These are phyloP conservation scores for Zygoascus meyerae DNA, from an alignment of 1,139 yeast genomes.

Conservation along the genomic window DNA sequence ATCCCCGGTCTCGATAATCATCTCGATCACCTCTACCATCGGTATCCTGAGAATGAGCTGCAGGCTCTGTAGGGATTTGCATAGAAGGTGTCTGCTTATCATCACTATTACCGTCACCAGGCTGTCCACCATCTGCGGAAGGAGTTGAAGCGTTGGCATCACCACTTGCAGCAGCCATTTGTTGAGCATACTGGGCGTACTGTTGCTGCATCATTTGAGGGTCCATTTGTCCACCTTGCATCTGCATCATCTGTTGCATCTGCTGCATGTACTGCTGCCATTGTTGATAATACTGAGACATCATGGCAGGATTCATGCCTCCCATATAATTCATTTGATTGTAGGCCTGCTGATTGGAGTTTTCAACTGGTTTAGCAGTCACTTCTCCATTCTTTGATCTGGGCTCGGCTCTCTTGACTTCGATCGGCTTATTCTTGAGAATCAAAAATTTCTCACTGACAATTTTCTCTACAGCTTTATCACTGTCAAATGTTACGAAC, in stretches of 20 bases:
- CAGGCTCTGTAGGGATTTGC: conserved; percentile 7
- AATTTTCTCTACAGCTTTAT: conserved; percentile 90
- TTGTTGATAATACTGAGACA: conserved; percentile 83
- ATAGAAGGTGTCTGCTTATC: background rate
- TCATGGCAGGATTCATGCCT: conserved; percentile 74
- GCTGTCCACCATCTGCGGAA: conserved; percentile 12
- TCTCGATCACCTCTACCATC: conserved; percentile 13
- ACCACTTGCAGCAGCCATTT: conserved; percentile 13
- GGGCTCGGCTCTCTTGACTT: conserved; percentile 98
- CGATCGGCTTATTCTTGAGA: conserved; percentile 87
- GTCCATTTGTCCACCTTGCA: conserved; percentile 18
- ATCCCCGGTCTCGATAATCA: conserved; percentile 16
- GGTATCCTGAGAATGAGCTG: conserved; percentile 5
- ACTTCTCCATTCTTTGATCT: conserved; percentile 35
- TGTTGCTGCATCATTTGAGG: conserved; percentile 22
- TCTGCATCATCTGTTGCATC: conserved; percentile 35
- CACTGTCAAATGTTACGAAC: conserved; percentile 91
- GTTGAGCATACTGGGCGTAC: conserved; percentile 14
- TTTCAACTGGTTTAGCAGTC: conserved; percentile 18
- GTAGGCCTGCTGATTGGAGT: conserved; percentile 34
- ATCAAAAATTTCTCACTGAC: conserved; percentile 77
- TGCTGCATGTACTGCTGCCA: conserved; percentile 62
- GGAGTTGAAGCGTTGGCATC: conserved; percentile 6
- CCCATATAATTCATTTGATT: conserved; percentile 28
- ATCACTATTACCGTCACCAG: conserved; percentile 16